Percentiles rank a stretch among this genome's conserved stretches.
Conservation (phyloP, 805 yeast genomes). For the Cephaloascus fragrans region DNA sequence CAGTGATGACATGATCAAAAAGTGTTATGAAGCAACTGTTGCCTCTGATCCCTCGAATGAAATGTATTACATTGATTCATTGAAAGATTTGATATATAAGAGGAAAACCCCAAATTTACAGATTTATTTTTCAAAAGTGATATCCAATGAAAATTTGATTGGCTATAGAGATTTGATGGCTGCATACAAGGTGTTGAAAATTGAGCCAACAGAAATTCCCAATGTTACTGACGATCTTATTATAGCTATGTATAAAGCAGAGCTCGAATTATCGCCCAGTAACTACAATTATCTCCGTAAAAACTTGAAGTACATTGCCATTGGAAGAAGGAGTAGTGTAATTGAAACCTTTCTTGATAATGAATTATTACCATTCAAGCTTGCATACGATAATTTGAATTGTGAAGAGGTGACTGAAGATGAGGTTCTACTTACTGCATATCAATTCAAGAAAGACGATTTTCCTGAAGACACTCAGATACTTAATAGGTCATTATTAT, state of each 20-base stretch:
- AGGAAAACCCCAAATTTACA: conserved; percentile 37
- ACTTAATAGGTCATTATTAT: conserved; percentile 46
- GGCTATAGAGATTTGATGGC: conserved; percentile 23
- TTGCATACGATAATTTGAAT: conserved; percentile 25
- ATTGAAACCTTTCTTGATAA: conserved; percentile 14
- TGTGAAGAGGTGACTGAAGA: conserved; percentile 35
- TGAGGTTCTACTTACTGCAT: conserved; percentile 70
- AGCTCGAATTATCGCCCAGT: conserved; percentile 20
- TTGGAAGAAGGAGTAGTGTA: conserved; percentile 12
- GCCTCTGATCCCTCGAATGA: conserved; percentile 14
- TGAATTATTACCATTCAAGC: conserved; percentile 22
- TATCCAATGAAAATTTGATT: conserved; percentile 26
- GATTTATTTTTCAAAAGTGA: conserved; percentile 31
- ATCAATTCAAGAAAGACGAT: conserved; percentile 54
- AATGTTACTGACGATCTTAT: conserved; percentile 19
- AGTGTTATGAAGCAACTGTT: conserved; percentile 27
- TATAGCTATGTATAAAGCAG: conserved; percentile 21
- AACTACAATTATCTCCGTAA: conserved; percentile 25
- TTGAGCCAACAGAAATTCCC: conserved; percentile 7
- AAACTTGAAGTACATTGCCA: conserved; percentile 16
- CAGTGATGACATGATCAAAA: conserved; percentile 28
- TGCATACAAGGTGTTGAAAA: conserved; percentile 21
- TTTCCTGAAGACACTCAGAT: conserved; percentile 22
- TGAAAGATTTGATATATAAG: conserved; percentile 38
- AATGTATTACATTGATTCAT: conserved; percentile 41